Evolutionary conservation across 1,284 basidiomycete genomes (phyloP).

Genomic region (Trichosporon ovoides): DNA sequence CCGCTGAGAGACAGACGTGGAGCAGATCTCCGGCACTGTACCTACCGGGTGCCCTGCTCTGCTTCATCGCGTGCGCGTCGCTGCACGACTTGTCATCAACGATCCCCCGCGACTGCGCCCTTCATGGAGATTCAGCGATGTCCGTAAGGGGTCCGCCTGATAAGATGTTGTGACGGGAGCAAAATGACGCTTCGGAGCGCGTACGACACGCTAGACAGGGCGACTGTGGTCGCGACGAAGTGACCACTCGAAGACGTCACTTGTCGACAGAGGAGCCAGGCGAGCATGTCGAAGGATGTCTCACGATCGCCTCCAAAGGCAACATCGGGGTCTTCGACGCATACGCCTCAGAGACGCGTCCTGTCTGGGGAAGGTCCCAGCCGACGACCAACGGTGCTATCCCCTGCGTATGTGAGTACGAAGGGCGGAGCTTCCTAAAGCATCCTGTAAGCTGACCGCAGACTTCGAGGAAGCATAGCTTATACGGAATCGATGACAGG

Average conservation of each 20-base stretch:
- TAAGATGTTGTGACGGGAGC: constrained; percentile 6
- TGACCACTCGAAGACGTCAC: neutral
- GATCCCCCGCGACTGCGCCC: too few species aligned
- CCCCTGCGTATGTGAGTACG: constrained; percentile 40
- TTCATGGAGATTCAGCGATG: neutral
- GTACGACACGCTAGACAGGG: neutral
- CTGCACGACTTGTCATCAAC: too few species aligned
- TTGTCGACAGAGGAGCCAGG: neutral
- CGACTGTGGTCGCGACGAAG: neutral
- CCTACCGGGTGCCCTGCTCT: too few species aligned
- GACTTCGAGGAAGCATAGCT: constrained; percentile 46
- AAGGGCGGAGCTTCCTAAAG: neutral
- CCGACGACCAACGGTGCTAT: constrained; percentile 30
- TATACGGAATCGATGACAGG: constrained; percentile 51
- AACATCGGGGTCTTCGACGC: neutral
- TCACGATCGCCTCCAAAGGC: neutral
- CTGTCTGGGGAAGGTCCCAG: constrained; percentile 20
- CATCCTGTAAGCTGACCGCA: constrained; percentile 15
- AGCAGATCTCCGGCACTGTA: too few species aligned
- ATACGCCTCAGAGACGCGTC: neutral
- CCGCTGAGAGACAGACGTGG: too few species aligned
- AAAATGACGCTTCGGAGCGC: neutral
- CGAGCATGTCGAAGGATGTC: neutral
- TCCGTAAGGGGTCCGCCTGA: neutral
- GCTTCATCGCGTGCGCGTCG: too few species aligned